Evolutionary conservation across 2,329 filamentous ascomycete species (phyloP).

Genomic region (Paramyrothecium roridum): DNA sequence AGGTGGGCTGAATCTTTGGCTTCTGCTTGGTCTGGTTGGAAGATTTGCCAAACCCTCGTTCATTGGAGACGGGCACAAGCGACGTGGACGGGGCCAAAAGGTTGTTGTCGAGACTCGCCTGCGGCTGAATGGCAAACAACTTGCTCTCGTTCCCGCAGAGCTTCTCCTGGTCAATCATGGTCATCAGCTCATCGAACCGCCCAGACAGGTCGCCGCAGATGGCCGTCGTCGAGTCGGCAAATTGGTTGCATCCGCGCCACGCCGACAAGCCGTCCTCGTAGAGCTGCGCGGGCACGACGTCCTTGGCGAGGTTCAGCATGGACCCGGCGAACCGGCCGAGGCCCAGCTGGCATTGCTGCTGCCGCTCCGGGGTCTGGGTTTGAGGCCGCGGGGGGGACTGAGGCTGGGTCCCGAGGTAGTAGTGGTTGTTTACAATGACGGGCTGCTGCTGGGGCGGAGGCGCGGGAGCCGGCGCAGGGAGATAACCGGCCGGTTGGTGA

Average conservation of each 20-base stretch:
- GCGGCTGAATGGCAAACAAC: conserved; percentile 40
- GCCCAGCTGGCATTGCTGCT: conserved; percentile 13
- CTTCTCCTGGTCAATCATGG: conserved; percentile 65
- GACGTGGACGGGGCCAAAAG: background rate
- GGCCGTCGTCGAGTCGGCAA: conserved; percentile 41
- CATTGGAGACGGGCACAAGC: conserved; percentile 3
- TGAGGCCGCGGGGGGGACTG: conserved; percentile 8
- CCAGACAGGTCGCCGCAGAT: conserved; percentile 58
- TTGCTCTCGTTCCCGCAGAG: conserved; percentile 52
- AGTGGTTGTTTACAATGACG: conserved; percentile 51
- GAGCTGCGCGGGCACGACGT: conserved; percentile 32
- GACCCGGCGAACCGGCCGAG: conserved; percentile 35
- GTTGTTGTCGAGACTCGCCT: conserved; percentile 1
- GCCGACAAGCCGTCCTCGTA: conserved; percentile 40
- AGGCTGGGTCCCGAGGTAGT: conserved; percentile 34
- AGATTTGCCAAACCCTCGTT: conserved; percentile 6
- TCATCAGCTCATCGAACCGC: conserved; percentile 67
- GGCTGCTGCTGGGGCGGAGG: conserved; percentile 24
- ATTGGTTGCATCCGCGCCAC: conserved; percentile 40
- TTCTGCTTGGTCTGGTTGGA: conserved; percentile 13
- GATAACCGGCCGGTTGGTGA: conserved; percentile 16
- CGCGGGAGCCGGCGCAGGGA: conserved; percentile 17
- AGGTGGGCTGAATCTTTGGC: conserved; percentile 6
- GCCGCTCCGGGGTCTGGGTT: conserved; percentile 6
- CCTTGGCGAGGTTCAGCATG: conserved; percentile 38